These are phyloP conservation scores for Syzygium aromaticum DNA, from an alignment of 345 rosid genomes.

Conservation along the genomic window DNA sequence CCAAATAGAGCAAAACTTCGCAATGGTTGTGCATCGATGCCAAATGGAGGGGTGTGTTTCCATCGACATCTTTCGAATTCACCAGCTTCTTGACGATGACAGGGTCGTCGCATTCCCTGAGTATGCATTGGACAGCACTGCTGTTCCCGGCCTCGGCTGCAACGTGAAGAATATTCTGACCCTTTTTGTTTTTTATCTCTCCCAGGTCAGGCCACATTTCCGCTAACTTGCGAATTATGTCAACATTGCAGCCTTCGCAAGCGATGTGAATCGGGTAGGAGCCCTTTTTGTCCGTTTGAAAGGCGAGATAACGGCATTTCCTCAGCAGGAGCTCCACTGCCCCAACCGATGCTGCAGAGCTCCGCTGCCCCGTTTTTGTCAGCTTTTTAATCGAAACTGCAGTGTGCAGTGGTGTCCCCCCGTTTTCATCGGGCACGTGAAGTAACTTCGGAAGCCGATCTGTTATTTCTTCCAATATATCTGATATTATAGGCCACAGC, in stretches of 20 bases:
- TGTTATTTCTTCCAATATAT: neutral
- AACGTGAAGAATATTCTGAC: no score
- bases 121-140: fast-evolving
- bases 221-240: fast-evolving
- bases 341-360: no score
- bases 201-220: neutral
- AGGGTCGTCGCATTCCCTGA: neutral
- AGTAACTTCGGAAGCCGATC: neutral
- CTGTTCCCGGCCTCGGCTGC: neutral
- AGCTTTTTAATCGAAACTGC: no score
- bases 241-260: no score
- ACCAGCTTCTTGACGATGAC: neutral
- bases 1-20: neutral
- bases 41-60: neutral
- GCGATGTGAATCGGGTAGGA: neutral
- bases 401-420: neutral
- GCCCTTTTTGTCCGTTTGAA: neutral
- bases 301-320: neutral
- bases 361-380: no score
- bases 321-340: neutral
- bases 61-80: neutral
- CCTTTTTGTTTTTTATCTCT: no score
- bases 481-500: neutral
- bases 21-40: neutral
- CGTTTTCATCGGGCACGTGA: neutral